Evolutionary conservation across 2,329 filamentous ascomycete species (phyloP), one percentile per base, ranked within the genome.

Genomic region (Dactylellina cionopaga): DNA sequence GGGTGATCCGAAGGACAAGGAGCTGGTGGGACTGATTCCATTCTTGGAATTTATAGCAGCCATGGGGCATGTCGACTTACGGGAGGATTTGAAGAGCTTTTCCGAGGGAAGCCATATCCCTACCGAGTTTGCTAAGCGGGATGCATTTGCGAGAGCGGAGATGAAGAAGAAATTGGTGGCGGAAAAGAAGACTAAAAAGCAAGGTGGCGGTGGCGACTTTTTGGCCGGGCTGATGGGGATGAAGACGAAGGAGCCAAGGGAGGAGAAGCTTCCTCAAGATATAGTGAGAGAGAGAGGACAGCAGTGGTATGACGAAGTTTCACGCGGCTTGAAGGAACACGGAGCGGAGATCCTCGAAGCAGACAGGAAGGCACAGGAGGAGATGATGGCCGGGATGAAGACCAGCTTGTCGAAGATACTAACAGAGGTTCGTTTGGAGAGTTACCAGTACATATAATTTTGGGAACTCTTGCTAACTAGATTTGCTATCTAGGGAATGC

Each of bases 1-100:
- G 63, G 95, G 95, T 31, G 86, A 96, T 76, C 82, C 88, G 47
- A 87, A 89, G 77, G 94, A 99, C 81, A 92, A 89, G 79, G 91
- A 92, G 47, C 89, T 99, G 9, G 90, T 99, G 19, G 87, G 89
- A 2, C 84, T 97, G 51, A 96, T 99, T 69, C 95, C 95, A 10
- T 97, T 99, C 87, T 88, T 99, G 74, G 95, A 99, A 83, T 98
- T 97, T 81, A 88, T 99, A 75, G 92, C 92, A 76, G 95, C 92
- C 17, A 96, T 98, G 91, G 90, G 92, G 75, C 91, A 92, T 77
- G 85, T 88, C 56, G 95, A 99, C 78, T 91, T 96, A 11, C 91
- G 95, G 76, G 88, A 90, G 77, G 89, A 95, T 2, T 82, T 97
- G 79, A 92, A 91, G 82, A 93, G 91, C 0, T 96, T 96, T 78